phyloP scores from a whole-genome alignment of 2,329 filamentous ascomycete genomes.

The Ophiosphaerella narmari region DNA sequence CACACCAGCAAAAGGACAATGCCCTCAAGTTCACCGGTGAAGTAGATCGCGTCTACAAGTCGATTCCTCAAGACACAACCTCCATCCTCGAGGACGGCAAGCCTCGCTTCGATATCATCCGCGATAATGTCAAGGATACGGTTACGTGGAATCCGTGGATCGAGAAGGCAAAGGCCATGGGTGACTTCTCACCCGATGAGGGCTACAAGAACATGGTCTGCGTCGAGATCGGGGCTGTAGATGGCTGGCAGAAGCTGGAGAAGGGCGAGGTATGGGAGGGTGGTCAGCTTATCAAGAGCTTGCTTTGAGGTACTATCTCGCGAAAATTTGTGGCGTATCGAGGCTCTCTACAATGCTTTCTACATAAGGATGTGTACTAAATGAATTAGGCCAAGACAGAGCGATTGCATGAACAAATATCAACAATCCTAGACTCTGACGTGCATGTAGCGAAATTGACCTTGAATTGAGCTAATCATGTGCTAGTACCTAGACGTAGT shows the following conservation, averaged over 20 bases:
- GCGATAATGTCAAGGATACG: constrained; percentile 84
- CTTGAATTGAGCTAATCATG: neutral
- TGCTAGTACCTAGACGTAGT: neutral
- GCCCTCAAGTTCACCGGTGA: constrained; percentile 74
- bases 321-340: neutral
- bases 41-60: constrained; percentile 85
- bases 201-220: constrained; percentile 94
- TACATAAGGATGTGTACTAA: neutral
- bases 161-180: constrained; percentile 80
- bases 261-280: constrained; percentile 73
- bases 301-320: constrained; percentile 26
- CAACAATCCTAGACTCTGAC: neutral
- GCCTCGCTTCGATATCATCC: constrained; percentile 71
- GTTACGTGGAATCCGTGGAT: constrained; percentile 98
- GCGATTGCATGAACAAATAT: neutral
- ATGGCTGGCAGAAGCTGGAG: constrained; percentile 82
- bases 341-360: neutral
- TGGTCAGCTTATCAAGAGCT: constrained; percentile 60
- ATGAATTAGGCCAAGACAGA: too few relatives aligned
- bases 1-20: constrained; percentile 67
- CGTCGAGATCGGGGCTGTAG: constrained; percentile 85
- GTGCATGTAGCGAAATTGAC: too few relatives aligned
- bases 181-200: constrained; percentile 85
- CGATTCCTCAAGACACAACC: constrained; percentile 64
- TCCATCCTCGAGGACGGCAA: constrained; percentile 67